A percentile compares a stretch with the other conserved stretches of the same genome.
Evolutionary conservation across 2,329 filamentous ascomycete species (phyloP).

Genomic region (Drechslera avenae): DNA sequence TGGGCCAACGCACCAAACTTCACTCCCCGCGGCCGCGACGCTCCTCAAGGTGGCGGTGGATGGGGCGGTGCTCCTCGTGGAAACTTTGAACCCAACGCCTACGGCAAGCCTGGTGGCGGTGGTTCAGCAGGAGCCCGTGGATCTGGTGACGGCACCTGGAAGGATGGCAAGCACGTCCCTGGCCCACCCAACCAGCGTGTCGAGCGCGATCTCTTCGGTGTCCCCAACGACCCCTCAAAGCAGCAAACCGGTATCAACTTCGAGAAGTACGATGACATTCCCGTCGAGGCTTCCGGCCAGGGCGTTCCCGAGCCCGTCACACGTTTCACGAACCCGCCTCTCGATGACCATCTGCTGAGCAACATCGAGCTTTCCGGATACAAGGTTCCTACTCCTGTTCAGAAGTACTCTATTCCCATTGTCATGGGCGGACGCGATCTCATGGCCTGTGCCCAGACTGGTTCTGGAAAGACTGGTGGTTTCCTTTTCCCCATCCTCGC

Average conservation of each 20-base stretch:
- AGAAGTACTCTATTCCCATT: constrained; percentile 99
- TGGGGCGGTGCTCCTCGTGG: constrained; percentile 49
- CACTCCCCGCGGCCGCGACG: constrained; percentile 54
- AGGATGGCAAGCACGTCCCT: constrained; percentile 93
- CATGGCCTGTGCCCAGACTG: constrained; percentile 99
- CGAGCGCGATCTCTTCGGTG: constrained; percentile 94
- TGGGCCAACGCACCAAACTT: constrained; percentile 65
- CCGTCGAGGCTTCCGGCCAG: constrained; percentile 93
- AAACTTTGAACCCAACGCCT: constrained; percentile 67
- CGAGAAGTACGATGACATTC: constrained; percentile 99
- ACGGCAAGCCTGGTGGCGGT: constrained; percentile 60
- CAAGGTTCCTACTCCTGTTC: constrained; percentile 93
- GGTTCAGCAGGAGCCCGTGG: constrained; percentile 67
- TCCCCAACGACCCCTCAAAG: constrained; percentile 88
- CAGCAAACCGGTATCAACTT: constrained; percentile 99
- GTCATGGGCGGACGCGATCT: constrained; percentile 97
- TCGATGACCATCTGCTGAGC: constrained; percentile 88
- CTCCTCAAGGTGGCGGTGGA: constrained; percentile 42
- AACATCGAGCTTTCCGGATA: constrained; percentile 96
- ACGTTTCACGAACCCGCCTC: constrained; percentile 89
- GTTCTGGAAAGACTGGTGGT: constrained; percentile 99
- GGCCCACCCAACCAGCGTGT: constrained; percentile 85
- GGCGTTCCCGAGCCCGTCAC: constrained; percentile 91
- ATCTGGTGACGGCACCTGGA: constrained; percentile 95
- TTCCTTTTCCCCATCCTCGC: constrained; percentile 99